phyloP scores from a whole-genome alignment of 805 yeast genomes.

The Priceomyces castillae region DNA sequence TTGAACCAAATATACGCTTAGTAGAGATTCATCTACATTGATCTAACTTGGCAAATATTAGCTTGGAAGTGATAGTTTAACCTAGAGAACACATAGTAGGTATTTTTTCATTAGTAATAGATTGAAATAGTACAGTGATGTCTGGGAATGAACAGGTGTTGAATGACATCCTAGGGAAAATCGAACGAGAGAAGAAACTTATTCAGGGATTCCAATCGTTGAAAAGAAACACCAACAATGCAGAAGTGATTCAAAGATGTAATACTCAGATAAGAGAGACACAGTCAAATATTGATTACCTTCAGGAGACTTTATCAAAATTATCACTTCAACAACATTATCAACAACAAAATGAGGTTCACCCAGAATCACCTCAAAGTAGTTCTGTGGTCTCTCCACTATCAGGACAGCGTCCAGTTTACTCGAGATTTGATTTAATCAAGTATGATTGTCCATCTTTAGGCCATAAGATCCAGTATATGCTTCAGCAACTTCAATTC shows the following conservation, averaged over 20 bases:
- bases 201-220: conserved; percentile 83
- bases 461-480: conserved; percentile 91
- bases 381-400: conserved; percentile 6
- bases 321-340: conserved; percentile 28
- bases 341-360: conserved; percentile 4
- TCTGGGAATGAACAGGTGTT: conserved; percentile 30
- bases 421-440: conserved; percentile 73
- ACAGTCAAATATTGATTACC: conserved; percentile 83
- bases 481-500: conserved; percentile 93
- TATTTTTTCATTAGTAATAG: neutral
- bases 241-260: conserved; percentile 84
- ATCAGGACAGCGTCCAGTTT: conserved; percentile 38
- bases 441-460: conserved; percentile 92
- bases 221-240: conserved; percentile 74
- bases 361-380: conserved; percentile 10
- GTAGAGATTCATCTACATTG: neutral
- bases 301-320: conserved; percentile 72
- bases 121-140: neutral
- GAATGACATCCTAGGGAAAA: conserved; percentile 76
- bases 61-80: neutral
- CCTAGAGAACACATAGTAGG: neutral
- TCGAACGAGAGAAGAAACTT: conserved; percentile 83
- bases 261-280: conserved; percentile 89
- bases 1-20: neutral
- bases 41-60: neutral